Base-by-base conservation (phyloP, 805 yeast genomes). In the Metschnikowia cubensis region DNA sequence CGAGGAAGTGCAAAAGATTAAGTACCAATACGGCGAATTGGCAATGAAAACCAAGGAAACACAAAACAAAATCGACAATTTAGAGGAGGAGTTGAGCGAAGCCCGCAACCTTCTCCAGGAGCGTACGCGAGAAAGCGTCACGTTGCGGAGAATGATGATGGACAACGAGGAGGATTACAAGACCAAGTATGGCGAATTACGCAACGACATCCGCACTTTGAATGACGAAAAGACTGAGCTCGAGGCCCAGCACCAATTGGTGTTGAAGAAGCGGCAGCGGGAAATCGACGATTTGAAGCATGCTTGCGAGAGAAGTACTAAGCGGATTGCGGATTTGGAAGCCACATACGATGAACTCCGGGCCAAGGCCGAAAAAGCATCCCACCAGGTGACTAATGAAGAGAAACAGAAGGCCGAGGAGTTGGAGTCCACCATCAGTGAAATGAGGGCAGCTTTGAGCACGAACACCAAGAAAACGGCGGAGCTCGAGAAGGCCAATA, bases 71-170 rank as follows among this genome's bases (percentile, higher is more conserved):
- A 73, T 80, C 20, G 90, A 87, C 50, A 78, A 82, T 1, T 64
- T 91, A 29, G 90, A 87, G 57, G 96, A 89, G 50, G 97, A 91
- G 61, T 68, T 92, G n/a, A 71, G 78, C 10, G 97, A 91, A 50
- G 73, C 87, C 4, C 78, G 89, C 49, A 77, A 80, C 32, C 73
- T 84, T 65, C 67, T 91, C 2, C 94, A 85, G 60, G 96, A 90
- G 60, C 79, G 96, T 52, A 82, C 87, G 0, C 74, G 91, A 45
- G 98, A 92, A 66, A 76, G 89, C 0, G 73, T 83, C 1, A 82
- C 89, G 0, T 80, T 90, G 67, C 76, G 95, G 57, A 73, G 87
- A 51, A 64, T 89, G 35, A 61, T 91, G 29, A 65, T 80, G 42
- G 96, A 89, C 41, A 76, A 80, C 5, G 92, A 90, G 58, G 83